These are phyloP conservation scores for Xerophyta viscosa DNA, from an alignment of 106 monocot genomes.

Conservation along the genomic window DNA sequence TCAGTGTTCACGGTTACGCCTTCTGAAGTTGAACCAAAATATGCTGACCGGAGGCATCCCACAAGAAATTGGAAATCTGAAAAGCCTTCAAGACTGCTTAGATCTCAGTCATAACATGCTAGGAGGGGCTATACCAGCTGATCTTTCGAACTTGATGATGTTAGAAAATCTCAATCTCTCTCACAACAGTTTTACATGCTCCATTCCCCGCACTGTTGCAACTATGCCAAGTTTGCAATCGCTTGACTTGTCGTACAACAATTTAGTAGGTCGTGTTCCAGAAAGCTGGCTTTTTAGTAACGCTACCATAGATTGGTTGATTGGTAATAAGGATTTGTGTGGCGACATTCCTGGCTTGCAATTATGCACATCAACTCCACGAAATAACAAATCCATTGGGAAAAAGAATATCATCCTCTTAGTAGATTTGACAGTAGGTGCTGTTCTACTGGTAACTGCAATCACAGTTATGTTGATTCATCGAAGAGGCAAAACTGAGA, in stretches of 20 bases:
- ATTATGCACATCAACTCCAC: not conserved
- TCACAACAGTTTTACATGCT: constrained; percentile 3
- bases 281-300: constrained; percentile 7
- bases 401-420: not conserved
- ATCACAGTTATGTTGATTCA: too few species aligned
- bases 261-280: constrained; percentile 10
- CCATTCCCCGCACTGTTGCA: constrained; percentile 8
- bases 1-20: not conserved
- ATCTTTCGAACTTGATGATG: not conserved
- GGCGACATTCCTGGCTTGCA: constrained; percentile 14
- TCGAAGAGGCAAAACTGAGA: too few species aligned
- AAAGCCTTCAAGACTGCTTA: constrained; percentile 4
- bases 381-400: not conserved
- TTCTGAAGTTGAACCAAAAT: constrained; percentile 6
- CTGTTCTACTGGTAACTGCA: not conserved
- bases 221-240: constrained; percentile 7
- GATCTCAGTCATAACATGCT: constrained; percentile 21
- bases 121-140: constrained; percentile 11
- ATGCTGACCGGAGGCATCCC: constrained; percentile 12
- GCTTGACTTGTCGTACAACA: constrained; percentile 23
- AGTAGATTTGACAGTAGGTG: not conserved
- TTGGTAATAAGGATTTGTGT: constrained; percentile 19
- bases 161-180: constrained; percentile 18
- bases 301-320: constrained; percentile 8
- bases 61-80: constrained; percentile 12